Percentiles rank a stretch among this genome's conserved stretches.
phyloP scores from a whole-genome alignment of 164 flowering plant species.

The Magnolia changhungtana region DNA sequence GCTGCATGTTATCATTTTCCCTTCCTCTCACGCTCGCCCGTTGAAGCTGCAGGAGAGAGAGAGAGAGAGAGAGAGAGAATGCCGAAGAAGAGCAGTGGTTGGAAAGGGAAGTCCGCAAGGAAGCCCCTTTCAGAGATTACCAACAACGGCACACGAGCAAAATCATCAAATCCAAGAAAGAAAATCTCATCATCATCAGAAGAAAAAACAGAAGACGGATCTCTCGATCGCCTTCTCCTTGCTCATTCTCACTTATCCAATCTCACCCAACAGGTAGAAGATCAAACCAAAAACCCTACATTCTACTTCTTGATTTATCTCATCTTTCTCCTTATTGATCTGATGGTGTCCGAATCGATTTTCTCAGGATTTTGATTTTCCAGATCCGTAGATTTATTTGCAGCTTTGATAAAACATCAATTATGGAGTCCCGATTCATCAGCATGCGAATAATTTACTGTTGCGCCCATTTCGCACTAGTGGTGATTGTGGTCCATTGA shows the following conservation, averaged over 20 bases:
- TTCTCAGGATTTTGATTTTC: too few species aligned
- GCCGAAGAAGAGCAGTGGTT: not conserved
- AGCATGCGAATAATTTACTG: too few species aligned
- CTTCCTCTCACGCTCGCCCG: too few species aligned
- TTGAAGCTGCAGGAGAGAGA: not conserved
- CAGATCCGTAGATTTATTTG: too few species aligned
- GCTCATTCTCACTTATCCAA: slow-evolving; percentile 60
- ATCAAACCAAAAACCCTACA: slow-evolving; percentile 8
- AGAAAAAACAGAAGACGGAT: slow-evolving; percentile 17
- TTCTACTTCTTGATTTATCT: not conserved
- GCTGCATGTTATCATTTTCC: too few species aligned
- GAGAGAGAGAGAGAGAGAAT: not conserved
- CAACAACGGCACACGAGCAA: slow-evolving; percentile 16
- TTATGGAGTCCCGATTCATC: too few species aligned
- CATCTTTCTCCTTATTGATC: not conserved
- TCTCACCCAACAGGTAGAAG: slow-evolving; percentile 48
- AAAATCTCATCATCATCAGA: slow-evolving; percentile 7
- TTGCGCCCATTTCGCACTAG: too few species aligned
- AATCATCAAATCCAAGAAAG: slow-evolving; percentile 15
- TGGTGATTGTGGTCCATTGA: too few species aligned
- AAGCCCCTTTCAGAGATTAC: slow-evolving; percentile 50
- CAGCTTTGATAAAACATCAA: too few species aligned
- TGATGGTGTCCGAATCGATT: too few species aligned
- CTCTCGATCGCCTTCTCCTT: slow-evolving; percentile 63
- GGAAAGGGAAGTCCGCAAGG: slow-evolving; percentile 25